phyloP scores from a whole-genome alignment of 2,329 filamentous ascomycete species.

The Sporothrix euskadiensis region DNA sequence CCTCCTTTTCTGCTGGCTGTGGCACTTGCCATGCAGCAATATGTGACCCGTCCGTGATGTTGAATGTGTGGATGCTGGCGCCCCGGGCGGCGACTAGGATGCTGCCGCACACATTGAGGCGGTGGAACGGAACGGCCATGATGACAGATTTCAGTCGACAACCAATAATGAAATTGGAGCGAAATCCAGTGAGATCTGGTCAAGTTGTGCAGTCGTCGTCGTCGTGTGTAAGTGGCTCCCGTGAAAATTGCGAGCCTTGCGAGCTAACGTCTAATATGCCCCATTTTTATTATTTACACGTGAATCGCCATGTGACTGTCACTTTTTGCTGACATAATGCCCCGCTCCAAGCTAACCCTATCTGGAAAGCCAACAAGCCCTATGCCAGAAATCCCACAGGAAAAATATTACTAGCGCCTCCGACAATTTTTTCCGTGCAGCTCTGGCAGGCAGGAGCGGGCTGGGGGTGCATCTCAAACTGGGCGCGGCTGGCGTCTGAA shows the following conservation, averaged over 20 bases:
- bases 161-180: not conserved
- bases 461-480: not conserved
- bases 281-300: not conserved
- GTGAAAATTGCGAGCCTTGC: slow-evolving; percentile 21
- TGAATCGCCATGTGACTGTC: not conserved
- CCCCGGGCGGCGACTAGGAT: slow-evolving; percentile 74
- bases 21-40: slow-evolving; percentile 64
- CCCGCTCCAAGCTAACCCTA: not conserved
- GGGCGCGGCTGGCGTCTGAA: not conserved
- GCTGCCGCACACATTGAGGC: slow-evolving; percentile 55
- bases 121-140: slow-evolving; percentile 60
- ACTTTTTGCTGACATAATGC: not conserved
- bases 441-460: not conserved
- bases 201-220: not conserved
- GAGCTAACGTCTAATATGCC: not conserved
- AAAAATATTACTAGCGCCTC: slow-evolving; percentile 19
- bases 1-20: slow-evolving; percentile 30
- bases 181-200: not conserved
- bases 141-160: not conserved
- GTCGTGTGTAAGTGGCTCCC: slow-evolving; percentile 10
- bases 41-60: slow-evolving; percentile 56
- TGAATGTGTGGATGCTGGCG: slow-evolving; percentile 68
- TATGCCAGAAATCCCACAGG: slow-evolving; percentile 16
- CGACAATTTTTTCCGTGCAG: slow-evolving; percentile 3
- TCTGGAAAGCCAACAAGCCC: not conserved